These are phyloP conservation scores for Coprinellus aureogranulatus DNA, from an alignment of 768 basidiomycete genomes.

Conservation along the genomic window DNA sequence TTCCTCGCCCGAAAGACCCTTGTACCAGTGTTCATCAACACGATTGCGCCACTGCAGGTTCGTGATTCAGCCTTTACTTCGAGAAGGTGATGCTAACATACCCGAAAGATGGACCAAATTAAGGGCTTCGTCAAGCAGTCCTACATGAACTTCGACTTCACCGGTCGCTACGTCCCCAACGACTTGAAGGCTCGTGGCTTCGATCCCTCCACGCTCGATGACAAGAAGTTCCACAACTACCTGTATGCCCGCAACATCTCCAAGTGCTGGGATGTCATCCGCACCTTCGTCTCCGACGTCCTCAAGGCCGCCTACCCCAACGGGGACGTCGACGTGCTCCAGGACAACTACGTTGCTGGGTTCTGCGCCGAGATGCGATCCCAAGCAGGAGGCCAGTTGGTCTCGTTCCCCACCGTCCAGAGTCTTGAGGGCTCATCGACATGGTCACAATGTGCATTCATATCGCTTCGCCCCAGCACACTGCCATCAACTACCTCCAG, in stretches of 20 bases:
- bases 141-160: slow-evolving; percentile 25
- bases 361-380: slow-evolving; percentile 24
- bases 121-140: slow-evolving; percentile 16
- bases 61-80: background rate
- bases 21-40: slow-evolving; percentile 23
- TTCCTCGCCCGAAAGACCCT: slow-evolving; percentile 23
- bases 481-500: slow-evolving; percentile 32
- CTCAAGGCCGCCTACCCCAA: slow-evolving; percentile 11
- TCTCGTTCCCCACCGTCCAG: slow-evolving; percentile 22
- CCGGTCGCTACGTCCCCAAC: slow-evolving; percentile 23
- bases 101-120: background rate
- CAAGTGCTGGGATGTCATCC: slow-evolving; percentile 24
- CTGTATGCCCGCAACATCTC: slow-evolving; percentile 25
- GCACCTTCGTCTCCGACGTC: slow-evolving; percentile 18
- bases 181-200: slow-evolving; percentile 28
- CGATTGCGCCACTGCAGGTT: background rate
- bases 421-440: slow-evolving; percentile 27
- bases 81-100: no score
- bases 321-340: slow-evolving; percentile 20
- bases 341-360: slow-evolving; percentile 17
- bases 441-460: slow-evolving; percentile 31
- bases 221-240: slow-evolving; percentile 27
- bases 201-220: slow-evolving; percentile 20
- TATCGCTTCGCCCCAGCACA: slow-evolving; percentile 31
- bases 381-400: slow-evolving; percentile 13